Conservation (phyloP, 768 basidiomycete species). For the Kwoniella sp. region DNA sequence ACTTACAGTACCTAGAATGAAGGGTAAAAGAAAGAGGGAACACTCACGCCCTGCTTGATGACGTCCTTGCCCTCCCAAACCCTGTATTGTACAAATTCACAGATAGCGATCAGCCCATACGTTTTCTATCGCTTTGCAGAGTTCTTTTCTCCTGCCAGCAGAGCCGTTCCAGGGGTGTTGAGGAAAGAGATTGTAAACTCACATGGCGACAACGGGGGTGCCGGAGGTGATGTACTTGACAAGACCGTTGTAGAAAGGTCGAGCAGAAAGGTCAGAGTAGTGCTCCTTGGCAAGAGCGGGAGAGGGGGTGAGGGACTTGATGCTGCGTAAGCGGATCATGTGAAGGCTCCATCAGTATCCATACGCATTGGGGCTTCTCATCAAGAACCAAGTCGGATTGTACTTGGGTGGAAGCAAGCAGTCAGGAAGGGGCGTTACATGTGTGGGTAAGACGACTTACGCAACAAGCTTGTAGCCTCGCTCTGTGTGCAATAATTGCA, state of each 20-base stretch:
- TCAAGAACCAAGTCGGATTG: too few relatives aligned
- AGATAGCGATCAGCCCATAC: background rate
- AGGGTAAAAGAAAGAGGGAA: too few relatives aligned
- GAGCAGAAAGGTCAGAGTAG: conserved; percentile 33
- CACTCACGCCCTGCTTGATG: conserved; percentile 51
- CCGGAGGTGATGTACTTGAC: conserved; percentile 53
- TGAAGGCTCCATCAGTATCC: too few relatives aligned
- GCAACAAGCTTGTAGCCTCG: conserved; percentile 53
- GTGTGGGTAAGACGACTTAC: conserved; percentile 17
- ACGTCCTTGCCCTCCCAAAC: conserved; percentile 54
- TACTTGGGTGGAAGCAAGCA: too few relatives aligned
- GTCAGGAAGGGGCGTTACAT: conserved; percentile 7
- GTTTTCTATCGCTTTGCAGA: too few relatives aligned
- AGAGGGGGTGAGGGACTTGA: conserved; percentile 45
- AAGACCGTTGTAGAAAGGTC: conserved; percentile 46
- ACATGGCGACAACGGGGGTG: conserved; percentile 53
- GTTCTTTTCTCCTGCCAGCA: background rate
- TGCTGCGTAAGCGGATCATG: conserved; percentile 10
- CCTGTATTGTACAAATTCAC: conserved; percentile 16
- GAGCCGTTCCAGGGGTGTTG: background rate
- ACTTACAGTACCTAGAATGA: too few relatives aligned
- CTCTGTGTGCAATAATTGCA: conserved; percentile 16
- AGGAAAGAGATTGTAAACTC: conserved; percentile 10
- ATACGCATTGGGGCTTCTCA: too few relatives aligned
- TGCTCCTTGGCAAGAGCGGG: conserved; percentile 34